These are phyloP conservation scores for Aspergillus saccharolyticus DNA, from an alignment of 495 filamentous ascomycete species.

Conservation along the genomic window DNA sequence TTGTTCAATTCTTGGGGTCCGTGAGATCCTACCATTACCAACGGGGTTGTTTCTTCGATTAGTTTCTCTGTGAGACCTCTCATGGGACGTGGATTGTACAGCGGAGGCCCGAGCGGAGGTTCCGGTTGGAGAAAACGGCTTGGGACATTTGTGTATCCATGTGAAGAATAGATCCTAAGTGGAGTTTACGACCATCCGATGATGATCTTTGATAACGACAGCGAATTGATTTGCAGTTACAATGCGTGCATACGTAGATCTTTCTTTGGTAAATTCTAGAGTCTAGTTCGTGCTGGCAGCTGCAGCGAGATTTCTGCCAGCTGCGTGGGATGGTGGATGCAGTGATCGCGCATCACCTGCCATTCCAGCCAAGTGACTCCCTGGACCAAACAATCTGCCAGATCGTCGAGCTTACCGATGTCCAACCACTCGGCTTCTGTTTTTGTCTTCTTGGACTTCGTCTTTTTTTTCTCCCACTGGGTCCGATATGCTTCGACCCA, in stretches of 20 bases:
- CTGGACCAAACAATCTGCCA: conserved; percentile 86
- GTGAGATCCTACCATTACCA: conserved; percentile 9
- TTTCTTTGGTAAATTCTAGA: no score
- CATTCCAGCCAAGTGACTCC: conserved; percentile 82
- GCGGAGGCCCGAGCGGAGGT: conserved; percentile 2
- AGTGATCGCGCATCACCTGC: conserved; percentile 69
- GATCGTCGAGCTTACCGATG: conserved; percentile 75
- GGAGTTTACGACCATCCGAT: background rate
- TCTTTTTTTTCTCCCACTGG: conserved; percentile 33
- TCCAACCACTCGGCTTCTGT: conserved; percentile 15
- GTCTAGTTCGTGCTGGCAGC: background rate
- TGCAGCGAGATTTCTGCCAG: conserved; percentile 20
- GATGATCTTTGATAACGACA: background rate
- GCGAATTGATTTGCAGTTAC: no score
- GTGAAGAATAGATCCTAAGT: background rate
- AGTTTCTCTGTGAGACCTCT: conserved; percentile 5
- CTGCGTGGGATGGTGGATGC: conserved; percentile 43
- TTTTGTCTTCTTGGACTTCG: conserved; percentile 8
- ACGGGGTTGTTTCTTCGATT: conserved; percentile 14
- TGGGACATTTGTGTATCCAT: background rate
- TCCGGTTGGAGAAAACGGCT: no score
- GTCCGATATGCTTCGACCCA: conserved; percentile 43
- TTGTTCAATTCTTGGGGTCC: conserved; percentile 15
- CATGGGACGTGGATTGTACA: conserved; percentile 12
- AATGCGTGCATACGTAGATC: no score